phyloP scores from a whole-genome alignment of 768 basidiomycete species.

The Heimioporus sp. region DNA sequence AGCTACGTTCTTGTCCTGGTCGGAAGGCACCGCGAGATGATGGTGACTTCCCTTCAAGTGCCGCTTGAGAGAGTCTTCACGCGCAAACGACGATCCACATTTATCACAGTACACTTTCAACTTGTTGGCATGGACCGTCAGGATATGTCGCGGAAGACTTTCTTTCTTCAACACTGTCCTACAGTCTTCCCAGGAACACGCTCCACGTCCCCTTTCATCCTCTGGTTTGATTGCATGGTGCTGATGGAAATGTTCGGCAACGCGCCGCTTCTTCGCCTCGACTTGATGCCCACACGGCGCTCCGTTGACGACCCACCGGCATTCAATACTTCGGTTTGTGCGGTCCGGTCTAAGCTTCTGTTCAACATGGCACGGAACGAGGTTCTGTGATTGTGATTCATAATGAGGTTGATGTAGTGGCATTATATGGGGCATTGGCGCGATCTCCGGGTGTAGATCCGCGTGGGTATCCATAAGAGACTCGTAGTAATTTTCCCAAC shows the following conservation, averaged over 20 bases:
- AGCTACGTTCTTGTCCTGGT: neutral
- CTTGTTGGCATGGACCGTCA: slow-evolving; percentile 24
- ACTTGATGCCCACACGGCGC: neutral
- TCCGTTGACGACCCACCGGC: slow-evolving; percentile 13
- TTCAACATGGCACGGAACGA: too few relatives aligned
- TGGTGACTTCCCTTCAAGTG: slow-evolving; percentile 20
- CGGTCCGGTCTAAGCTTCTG: neutral
- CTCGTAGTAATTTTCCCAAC: neutral
- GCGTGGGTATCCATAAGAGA: too few relatives aligned
- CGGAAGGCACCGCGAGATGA: neutral
- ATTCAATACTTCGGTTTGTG: neutral
- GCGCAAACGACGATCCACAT: slow-evolving; percentile 24
- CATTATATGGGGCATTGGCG: neutral
- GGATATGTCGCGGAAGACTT: slow-evolving; percentile 26
- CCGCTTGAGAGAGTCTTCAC: slow-evolving; percentile 29
- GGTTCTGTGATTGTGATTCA: too few relatives aligned
- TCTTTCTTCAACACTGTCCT: slow-evolving; percentile 23
- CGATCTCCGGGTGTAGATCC: neutral
- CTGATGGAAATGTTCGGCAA: slow-evolving; percentile 16
- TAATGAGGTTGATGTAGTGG: neutral
- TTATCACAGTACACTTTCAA: slow-evolving; percentile 3
- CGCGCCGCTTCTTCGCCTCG: slow-evolving; percentile 10
- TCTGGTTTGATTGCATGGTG: slow-evolving; percentile 13
- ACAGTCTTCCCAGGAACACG: slow-evolving; percentile 23
- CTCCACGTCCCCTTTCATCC: slow-evolving; percentile 12